A percentile compares a stretch with the other conserved stretches of the same genome.
Evolutionary conservation across 768 basidiomycete genomes (phyloP).

Genomic region (Amanita muscaria): DNA sequence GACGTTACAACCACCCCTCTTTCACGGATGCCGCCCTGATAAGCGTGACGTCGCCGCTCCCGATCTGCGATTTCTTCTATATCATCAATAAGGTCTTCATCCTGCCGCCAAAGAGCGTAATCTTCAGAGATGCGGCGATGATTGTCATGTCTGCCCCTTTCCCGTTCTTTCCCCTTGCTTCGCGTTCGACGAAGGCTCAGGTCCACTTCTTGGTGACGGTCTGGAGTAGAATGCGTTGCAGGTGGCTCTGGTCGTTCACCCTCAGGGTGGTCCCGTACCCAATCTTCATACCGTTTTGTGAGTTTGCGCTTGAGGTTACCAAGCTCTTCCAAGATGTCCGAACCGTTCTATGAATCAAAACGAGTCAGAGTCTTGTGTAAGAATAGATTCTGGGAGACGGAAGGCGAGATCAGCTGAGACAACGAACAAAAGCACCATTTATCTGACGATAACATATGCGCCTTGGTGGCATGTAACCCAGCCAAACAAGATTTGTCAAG

Average conservation of each 20-base stretch:
- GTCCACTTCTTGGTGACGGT: slow-evolving; percentile 16
- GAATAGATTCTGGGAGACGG: background rate
- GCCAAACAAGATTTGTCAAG: background rate
- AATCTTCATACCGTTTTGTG: slow-evolving; percentile 55
- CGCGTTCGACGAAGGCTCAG: slow-evolving; percentile 14
- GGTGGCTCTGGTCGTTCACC: slow-evolving; percentile 16
- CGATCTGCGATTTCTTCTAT: slow-evolving; percentile 1
- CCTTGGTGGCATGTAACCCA: background rate
- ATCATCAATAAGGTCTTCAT: slow-evolving; percentile 6
- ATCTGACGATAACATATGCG: background rate
- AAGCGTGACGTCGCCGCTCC: slow-evolving; percentile 2
- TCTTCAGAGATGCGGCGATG: slow-evolving; percentile 7
- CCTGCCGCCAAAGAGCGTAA: background rate
- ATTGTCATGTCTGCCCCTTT: background rate
- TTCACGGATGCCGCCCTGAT: background rate
- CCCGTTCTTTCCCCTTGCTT: slow-evolving; percentile 6
- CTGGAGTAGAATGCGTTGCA: slow-evolving; percentile 18
- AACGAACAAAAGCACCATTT: background rate
- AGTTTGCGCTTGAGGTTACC: slow-evolving; percentile 56
- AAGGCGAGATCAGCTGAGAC: background rate
- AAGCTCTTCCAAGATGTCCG: slow-evolving; percentile 62
- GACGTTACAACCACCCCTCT: slow-evolving; percentile 6
- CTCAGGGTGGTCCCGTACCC: slow-evolving; percentile 38
- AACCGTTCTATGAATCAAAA: slow-evolving; percentile 46
- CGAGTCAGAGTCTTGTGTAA: background rate